Conservation (phyloP, 768 basidiomycete genomes). For the Boletus rubescentipes region DNA sequence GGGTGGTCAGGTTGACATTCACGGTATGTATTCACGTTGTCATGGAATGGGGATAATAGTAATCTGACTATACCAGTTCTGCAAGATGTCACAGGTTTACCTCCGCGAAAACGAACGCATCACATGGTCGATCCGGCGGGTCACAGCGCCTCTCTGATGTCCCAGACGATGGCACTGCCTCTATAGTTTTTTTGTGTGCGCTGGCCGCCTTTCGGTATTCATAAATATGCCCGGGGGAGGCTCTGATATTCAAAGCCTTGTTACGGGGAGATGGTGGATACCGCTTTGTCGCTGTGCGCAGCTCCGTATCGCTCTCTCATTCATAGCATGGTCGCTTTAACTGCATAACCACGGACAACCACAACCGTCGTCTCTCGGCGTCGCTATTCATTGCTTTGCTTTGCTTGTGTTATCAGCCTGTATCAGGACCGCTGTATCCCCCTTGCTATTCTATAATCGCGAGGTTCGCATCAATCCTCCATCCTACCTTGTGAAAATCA, state of each 20-base stretch:
- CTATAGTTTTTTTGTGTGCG: slow-evolving; percentile 37
- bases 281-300: slow-evolving; percentile 12
- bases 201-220: slow-evolving; percentile 23
- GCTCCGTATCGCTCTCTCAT: slow-evolving; percentile 10
- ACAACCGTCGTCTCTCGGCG: slow-evolving; percentile 7
- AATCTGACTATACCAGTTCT: slow-evolving; percentile 22
- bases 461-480: slow-evolving; percentile 15
- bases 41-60: slow-evolving; percentile 9
- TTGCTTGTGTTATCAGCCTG: slow-evolving; percentile 21
- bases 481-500: slow-evolving; percentile 22
- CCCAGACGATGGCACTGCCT: slow-evolving; percentile 55
- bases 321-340: slow-evolving; percentile 16
- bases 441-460: slow-evolving; percentile 16
- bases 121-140: slow-evolving; percentile 61
- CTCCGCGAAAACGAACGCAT: slow-evolving; percentile 61
- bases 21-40: slow-evolving; percentile 20
- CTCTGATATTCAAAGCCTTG: slow-evolving; percentile 14
- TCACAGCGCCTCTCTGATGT: slow-evolving; percentile 50
- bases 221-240: slow-evolving; percentile 16
- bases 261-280: slow-evolving; percentile 10
- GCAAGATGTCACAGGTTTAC: slow-evolving; percentile 53
- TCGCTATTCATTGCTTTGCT: slow-evolving; percentile 13
- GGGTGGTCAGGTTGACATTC: slow-evolving; percentile 36
- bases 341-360: slow-evolving; percentile 18
- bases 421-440: slow-evolving; percentile 26